Percentiles rank a stretch among this genome's conserved stretches.
Evolutionary conservation across 2,329 filamentous ascomycete genomes (phyloP).

Genomic region (Colletotrichum tropicale): DNA sequence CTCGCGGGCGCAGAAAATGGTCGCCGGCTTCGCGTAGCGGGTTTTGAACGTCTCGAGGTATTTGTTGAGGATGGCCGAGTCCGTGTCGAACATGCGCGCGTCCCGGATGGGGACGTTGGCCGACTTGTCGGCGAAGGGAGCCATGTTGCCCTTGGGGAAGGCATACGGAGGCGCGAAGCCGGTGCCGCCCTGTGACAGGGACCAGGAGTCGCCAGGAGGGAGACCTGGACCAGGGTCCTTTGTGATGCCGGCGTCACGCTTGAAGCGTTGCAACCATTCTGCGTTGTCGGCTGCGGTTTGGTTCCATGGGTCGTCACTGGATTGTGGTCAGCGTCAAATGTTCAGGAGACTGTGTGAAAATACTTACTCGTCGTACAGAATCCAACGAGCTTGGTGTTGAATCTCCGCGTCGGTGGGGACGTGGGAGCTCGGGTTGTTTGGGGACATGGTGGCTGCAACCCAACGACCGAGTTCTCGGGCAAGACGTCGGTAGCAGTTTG

Average conservation of each 20-base stretch:
- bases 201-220: conserved; percentile 46
- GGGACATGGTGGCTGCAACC: conserved; percentile 57
- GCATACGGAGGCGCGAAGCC: conserved; percentile 62
- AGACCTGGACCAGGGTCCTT: conserved; percentile 57
- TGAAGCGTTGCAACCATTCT: conserved; percentile 68
- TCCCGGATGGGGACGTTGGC: conserved; percentile 35
- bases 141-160: conserved; percentile 42
- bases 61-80: conserved; percentile 50
- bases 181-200: conserved; percentile 52
- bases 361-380: conserved; percentile 65
- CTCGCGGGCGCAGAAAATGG: conserved; percentile 63
- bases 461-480: conserved; percentile 58
- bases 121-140: conserved; percentile 17
- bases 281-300: conserved; percentile 67
- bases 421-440: conserved; percentile 64
- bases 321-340: conserved; percentile 20
- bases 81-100: conserved; percentile 46
- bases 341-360: not conserved
- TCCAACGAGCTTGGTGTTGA: conserved; percentile 68
- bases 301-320: conserved; percentile 67
- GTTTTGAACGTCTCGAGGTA: conserved; percentile 50
- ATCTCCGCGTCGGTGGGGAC: conserved; percentile 66
- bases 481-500: conserved; percentile 64
- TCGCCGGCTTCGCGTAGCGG: conserved; percentile 49
- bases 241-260: conserved; percentile 59